phyloP scores from a whole-genome alignment of 768 basidiomycete species.

The Suillus decipiens region DNA sequence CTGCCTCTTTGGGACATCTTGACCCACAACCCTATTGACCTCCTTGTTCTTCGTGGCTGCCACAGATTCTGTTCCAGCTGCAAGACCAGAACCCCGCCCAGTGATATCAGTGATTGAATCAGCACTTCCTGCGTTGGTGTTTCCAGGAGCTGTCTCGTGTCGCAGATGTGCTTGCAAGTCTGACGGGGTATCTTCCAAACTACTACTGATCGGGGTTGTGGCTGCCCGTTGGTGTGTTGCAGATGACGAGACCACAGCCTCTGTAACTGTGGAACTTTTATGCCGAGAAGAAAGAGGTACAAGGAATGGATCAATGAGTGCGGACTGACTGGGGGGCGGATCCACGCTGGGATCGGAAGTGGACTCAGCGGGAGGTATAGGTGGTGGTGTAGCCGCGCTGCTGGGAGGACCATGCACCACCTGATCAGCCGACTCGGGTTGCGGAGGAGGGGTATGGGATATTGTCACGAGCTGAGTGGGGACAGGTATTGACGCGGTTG shows the following conservation, averaged over 20 bases:
- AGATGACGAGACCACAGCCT: background rate
- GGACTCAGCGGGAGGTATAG: background rate
- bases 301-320: background rate
- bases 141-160: conserved; percentile 14
- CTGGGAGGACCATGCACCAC: background rate
- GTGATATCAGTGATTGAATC: conserved; percentile 8
- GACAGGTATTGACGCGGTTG: background rate
- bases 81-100: background rate
- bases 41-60: conserved; percentile 22
- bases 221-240: background rate
- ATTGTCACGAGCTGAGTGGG: background rate
- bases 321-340: background rate
- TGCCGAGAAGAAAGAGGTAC: background rate
- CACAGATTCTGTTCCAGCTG: background rate
- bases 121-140: background rate
- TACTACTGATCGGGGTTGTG: conserved; percentile 8
- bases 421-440: background rate
- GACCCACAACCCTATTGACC: conserved; percentile 30
- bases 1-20: conserved; percentile 35
- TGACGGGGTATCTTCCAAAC: conserved; percentile 12
- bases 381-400: background rate
- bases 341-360: background rate
- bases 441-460: background rate
- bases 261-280: background rate
- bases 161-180: conserved; percentile 5